Evolutionary conservation across 2,329 filamentous ascomycete genomes (phyloP).

Genomic region (Penicillium sp.): DNA sequence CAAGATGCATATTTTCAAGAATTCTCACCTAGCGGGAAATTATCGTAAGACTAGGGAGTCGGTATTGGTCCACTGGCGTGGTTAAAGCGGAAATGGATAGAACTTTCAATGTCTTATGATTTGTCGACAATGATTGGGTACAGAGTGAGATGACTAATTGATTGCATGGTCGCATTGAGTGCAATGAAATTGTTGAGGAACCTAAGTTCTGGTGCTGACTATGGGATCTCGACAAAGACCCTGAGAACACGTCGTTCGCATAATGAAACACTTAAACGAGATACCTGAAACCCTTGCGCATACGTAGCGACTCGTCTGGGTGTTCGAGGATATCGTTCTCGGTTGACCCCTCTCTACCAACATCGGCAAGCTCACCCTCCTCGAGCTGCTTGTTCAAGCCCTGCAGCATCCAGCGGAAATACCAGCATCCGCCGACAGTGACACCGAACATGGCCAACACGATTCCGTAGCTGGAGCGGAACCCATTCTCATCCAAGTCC

Average conservation of each 20-base stretch:
- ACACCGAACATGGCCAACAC: constrained; percentile 63
- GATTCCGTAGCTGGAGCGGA: constrained; percentile 62
- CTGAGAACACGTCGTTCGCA: neutral
- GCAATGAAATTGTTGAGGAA: neutral
- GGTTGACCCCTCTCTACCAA: constrained; percentile 1
- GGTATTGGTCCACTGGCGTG: no score
- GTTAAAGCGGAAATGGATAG: no score
- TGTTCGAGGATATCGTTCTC: constrained; percentile 13
- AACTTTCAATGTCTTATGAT: no score
- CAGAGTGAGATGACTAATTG: neutral
- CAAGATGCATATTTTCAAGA: no score
- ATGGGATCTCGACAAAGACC: neutral
- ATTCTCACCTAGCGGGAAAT: no score
- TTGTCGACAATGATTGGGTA: no score
- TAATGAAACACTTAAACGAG: constrained; percentile 13
- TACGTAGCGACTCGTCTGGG: constrained; percentile 21
- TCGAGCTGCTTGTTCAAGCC: constrained; percentile 26
- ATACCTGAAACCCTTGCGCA: constrained; percentile 29
- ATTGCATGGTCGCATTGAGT: neutral
- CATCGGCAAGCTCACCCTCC: constrained; percentile 12
- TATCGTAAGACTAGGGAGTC: no score
- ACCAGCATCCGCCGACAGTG: constrained; percentile 47
- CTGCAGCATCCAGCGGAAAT: constrained; percentile 48
- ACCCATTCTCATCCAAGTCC: constrained; percentile 58
- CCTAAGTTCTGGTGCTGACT: neutral